These are phyloP conservation scores for Tylopilus rubrobrunneus DNA, from an alignment of 768 basidiomycete species.

Conservation along the genomic window DNA sequence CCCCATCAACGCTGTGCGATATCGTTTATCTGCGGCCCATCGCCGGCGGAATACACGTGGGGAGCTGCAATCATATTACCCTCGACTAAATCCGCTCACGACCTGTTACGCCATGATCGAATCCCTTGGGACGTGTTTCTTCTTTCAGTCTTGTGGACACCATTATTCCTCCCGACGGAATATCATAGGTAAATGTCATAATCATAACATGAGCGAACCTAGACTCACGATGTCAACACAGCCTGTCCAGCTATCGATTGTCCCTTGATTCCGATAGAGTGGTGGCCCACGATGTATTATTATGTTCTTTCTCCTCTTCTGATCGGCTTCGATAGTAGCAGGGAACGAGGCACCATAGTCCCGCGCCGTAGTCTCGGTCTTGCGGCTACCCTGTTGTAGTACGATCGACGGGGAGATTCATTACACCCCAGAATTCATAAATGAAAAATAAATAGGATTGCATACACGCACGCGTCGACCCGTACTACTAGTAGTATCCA, in stretches of 20 bases:
- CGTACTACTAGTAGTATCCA: no score
- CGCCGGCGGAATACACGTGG: background rate
- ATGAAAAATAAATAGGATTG: no score
- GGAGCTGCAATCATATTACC: background rate
- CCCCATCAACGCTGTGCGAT: constrained; percentile 6
- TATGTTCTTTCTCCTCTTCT: background rate
- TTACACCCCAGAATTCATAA: no score
- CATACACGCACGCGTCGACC: no score
- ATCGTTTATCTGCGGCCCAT: constrained; percentile 7
- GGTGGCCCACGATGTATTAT: constrained; percentile 7
- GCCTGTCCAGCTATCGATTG: background rate
- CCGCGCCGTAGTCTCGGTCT: background rate
- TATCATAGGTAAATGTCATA: background rate
- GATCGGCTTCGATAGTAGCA: constrained; percentile 10
- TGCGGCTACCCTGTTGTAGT: background rate
- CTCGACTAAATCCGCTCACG: background rate
- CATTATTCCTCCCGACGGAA: background rate
- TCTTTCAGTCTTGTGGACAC: background rate
- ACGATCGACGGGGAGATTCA: background rate
- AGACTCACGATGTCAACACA: background rate
- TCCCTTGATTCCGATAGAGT: background rate
- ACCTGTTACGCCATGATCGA: background rate
- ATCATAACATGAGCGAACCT: constrained; percentile 6
- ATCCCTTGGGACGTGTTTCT: background rate
- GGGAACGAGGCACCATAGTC: background rate